Base-by-base conservation (phyloP, 306 rosid species). In the Sophora flavescens region DNA sequence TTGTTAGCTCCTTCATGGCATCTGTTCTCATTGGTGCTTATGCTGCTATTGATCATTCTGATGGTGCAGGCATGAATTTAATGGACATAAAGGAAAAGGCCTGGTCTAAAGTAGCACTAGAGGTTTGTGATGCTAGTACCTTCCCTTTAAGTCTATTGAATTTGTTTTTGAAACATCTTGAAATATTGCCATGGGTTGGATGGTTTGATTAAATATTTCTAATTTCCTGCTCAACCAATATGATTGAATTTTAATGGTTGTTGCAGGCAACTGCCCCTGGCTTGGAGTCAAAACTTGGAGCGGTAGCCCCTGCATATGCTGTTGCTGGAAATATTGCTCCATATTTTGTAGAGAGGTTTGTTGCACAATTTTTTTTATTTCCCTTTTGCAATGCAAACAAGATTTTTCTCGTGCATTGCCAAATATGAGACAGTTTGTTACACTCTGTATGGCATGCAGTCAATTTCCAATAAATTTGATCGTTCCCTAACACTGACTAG, bases 21-120 rank as follows among this genome's bases (percentile, higher is more conserved):
- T 95, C 97, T 30, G 86, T 95, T 83, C 77, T 92, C 6, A 32
- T 89, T 18, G 99, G 99, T 6, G 70, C 60, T 48, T 87, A 95
- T 84, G 96, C 99, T 67, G 82, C 86, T 57, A 90, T 95, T 79
- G 99, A 95, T 84, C 90, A 95, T 80, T 60, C 97, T 75, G 99
- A 95, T 65, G 97, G 93, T 74, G 90, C 62, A 0, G 99, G 99
- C 86, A 95, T 95, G 99, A 95, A 95, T 84, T 88, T 95, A 80
- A 95, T 95, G 99, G 97, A 95, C 66, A 68, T 95, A 15, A 84
- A 79, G 84, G 72, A 79, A 83, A 86, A 91, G 82, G 62, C 86
- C 7, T 95, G 99, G 99, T 89, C 90, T 72, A 82, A 81, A 57
- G 66, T 35, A 17, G 90, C 86, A 54, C 87, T 95, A 69, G 91